A percentile compares a stretch with the other conserved stretches of the same genome.
Conservation (phyloP, 352 stramenopile genomes). For the Phytophthora syringae region DNA sequence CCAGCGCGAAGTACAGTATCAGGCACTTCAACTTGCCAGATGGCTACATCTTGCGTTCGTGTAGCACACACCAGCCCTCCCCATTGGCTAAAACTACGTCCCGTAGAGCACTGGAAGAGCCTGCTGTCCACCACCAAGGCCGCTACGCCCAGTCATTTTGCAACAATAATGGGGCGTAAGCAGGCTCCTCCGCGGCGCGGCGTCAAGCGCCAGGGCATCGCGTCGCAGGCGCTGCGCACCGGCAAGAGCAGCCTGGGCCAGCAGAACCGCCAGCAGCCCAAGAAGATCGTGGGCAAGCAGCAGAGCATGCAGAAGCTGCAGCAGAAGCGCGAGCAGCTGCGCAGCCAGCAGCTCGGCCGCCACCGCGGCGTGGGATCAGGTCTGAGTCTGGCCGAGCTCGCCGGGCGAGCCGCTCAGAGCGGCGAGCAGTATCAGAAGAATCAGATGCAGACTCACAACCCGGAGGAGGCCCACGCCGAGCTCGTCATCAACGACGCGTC, state of each 20-base stretch:
- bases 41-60: too few species aligned
- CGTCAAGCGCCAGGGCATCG: slow-evolving; percentile 39
- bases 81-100: too few species aligned
- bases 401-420: slow-evolving; percentile 49
- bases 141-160: too few species aligned
- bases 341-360: slow-evolving; percentile 50
- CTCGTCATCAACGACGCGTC: slow-evolving; percentile 86
- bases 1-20: slow-evolving; percentile 7
- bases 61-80: too few species aligned
- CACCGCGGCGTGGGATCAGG: slow-evolving; percentile 45
- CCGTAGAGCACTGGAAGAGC: too few species aligned
- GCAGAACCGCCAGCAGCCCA: slow-evolving; percentile 28
- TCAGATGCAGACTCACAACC: slow-evolving; percentile 19
- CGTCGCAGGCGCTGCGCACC: slow-evolving; percentile 28
- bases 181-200: slow-evolving; percentile 29
- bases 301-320: slow-evolving; percentile 54
- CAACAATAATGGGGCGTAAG: slow-evolving; percentile 28
- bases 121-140: too few species aligned
- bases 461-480: slow-evolving; percentile 30
- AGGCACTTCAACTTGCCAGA: slow-evolving; percentile 17
- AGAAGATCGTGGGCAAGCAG: slow-evolving; percentile 55
- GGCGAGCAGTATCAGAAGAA: slow-evolving; percentile 51
- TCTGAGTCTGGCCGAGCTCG: slow-evolving; percentile 61
- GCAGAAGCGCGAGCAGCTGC: slow-evolving; percentile 74
- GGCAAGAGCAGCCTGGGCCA: slow-evolving; percentile 30